These are phyloP conservation scores for Spinacia oleracea DNA, from an alignment of 179 eudicot species.

Conservation along the genomic window DNA sequence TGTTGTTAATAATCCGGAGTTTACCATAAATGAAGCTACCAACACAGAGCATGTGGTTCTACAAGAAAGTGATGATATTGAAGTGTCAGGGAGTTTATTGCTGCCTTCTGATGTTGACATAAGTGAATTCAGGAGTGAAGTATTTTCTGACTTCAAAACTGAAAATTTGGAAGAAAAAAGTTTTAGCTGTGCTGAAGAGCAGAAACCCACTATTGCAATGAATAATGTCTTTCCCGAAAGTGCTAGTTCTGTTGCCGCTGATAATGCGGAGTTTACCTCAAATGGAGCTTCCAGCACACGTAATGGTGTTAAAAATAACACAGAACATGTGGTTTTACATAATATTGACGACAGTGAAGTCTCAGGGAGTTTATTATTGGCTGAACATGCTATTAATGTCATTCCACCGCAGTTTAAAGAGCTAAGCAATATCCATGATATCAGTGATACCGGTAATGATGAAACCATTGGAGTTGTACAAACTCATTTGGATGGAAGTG, in stretches of 20 bases:
- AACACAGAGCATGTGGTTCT: slow-evolving; percentile 23
- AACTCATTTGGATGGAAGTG: slow-evolving; percentile 23
- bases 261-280: slow-evolving; percentile 12
- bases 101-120: slow-evolving; percentile 18
- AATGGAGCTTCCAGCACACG: slow-evolving; percentile 24
- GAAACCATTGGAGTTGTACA: slow-evolving; percentile 18
- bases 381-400: slow-evolving; percentile 19
- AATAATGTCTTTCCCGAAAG: slow-evolving; percentile 15
- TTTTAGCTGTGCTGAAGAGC: slow-evolving; percentile 18
- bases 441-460: slow-evolving; percentile 11
- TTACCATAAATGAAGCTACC: slow-evolving; percentile 24
- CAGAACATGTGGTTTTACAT: slow-evolving; percentile 22
- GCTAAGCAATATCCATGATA: slow-evolving; percentile 18
- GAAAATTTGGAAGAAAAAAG: slow-evolving; percentile 13
- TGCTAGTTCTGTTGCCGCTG: slow-evolving; percentile 13
- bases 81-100: slow-evolving; percentile 7
- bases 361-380: slow-evolving; percentile 1
- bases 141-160: slow-evolving; percentile 17
- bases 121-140: slow-evolving; percentile 14
- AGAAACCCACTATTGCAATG: slow-evolving; percentile 1
- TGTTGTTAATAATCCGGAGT: slow-evolving; percentile 19
- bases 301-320: slow-evolving; percentile 10
- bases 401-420: slow-evolving; percentile 21
- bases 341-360: slow-evolving; percentile 16
- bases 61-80: slow-evolving; percentile 17